Evolutionary conservation across 2,329 filamentous ascomycete genomes (phyloP).

Genomic region (Incumbomyces lentus): DNA sequence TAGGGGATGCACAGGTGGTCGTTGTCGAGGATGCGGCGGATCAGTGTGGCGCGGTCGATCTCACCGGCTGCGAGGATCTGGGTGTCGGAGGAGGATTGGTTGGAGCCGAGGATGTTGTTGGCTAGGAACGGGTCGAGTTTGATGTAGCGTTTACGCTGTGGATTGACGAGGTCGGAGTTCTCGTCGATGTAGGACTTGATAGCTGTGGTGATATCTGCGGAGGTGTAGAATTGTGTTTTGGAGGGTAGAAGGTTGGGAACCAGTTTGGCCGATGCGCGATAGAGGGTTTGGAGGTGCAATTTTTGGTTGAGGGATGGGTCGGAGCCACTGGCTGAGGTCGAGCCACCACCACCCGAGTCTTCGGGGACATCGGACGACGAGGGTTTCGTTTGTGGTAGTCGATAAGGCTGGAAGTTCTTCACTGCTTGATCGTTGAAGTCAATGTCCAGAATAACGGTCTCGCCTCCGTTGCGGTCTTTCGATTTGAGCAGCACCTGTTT

Average conservation of each 20-base stretch:
- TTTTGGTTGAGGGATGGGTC: conserved; percentile 35
- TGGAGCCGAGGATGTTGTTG: conserved; percentile 49
- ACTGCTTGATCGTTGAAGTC: conserved; percentile 51
- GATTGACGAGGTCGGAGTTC: conserved; percentile 13
- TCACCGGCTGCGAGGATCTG: conserved; percentile 47
- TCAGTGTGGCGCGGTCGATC: conserved; percentile 50
- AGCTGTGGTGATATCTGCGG: conserved; percentile 47
- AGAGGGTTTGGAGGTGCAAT: conserved; percentile 41
- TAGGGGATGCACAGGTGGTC: conserved; percentile 41
- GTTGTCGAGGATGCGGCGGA: conserved; percentile 48
- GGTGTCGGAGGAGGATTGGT: conserved; percentile 42
- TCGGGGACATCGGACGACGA: conserved; percentile 35
- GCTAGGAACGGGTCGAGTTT: conserved; percentile 53
- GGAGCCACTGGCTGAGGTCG: conserved; percentile 21
- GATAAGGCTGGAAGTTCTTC: conserved; percentile 50
- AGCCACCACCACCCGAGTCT: conserved; percentile 27
- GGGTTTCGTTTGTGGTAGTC: conserved; percentile 43
- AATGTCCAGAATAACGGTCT: conserved; percentile 54
- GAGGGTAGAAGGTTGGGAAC: conserved; percentile 44
- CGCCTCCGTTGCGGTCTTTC: conserved; percentile 55
- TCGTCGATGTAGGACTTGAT: conserved; percentile 46
- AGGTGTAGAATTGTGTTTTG: conserved; percentile 47
- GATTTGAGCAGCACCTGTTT: conserved; percentile 53
- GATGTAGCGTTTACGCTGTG: conserved; percentile 43
- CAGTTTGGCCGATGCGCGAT: conserved; percentile 48